Conservation (phyloP, 1,139 yeast genomes). For the Meyerozyma athensensis region DNA sequence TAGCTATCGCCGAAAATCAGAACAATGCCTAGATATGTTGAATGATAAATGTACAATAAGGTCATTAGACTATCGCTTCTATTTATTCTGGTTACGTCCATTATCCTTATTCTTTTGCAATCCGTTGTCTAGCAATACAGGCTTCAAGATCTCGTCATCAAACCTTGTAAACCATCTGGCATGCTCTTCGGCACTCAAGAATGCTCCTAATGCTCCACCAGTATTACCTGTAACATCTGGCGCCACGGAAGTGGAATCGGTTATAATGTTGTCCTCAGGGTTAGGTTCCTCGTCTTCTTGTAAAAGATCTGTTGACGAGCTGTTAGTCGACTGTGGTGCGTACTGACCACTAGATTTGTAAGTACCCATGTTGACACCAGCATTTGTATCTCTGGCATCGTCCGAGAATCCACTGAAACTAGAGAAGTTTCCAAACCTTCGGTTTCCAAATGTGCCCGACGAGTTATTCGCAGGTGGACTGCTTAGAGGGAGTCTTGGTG, state of each 20-base stretch:
- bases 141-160: constrained; percentile 94
- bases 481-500: constrained; percentile 44
- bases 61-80: too few species aligned
- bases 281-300: not conserved
- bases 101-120: constrained; percentile 5
- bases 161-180: constrained; percentile 90
- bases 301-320: constrained; percentile 1
- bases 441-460: constrained; percentile 1
- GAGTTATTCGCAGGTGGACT: not conserved
- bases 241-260: not conserved
- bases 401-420: not conserved
- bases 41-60: too few species aligned
- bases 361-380: constrained; percentile 1
- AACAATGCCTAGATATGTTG: constrained; percentile 24
- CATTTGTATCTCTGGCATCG: not conserved
- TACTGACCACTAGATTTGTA: constrained; percentile 1
- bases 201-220: constrained; percentile 37
- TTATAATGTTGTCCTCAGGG: not conserved
- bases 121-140: constrained; percentile 68
- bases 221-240: constrained; percentile 3
- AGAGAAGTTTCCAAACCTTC: constrained; percentile 2
- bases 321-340: constrained; percentile 1
- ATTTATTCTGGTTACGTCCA: not conserved
- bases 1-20: constrained; percentile 53
- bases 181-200: constrained; percentile 63